phyloP scores from a whole-genome alignment of 2,329 filamentous ascomycete species.

The Phaeomoniella chlamydospora region DNA sequence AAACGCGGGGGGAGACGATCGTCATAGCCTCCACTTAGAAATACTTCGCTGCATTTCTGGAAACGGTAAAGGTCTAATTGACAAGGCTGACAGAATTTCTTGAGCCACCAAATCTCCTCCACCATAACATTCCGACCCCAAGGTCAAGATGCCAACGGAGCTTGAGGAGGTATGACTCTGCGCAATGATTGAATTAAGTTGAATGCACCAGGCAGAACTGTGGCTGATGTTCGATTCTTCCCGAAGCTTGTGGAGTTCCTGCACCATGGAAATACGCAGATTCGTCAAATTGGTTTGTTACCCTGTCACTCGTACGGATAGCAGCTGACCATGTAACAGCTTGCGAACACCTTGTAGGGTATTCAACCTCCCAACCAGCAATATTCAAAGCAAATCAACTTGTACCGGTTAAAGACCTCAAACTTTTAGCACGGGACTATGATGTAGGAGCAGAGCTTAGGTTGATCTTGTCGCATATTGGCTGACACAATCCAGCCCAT shows the following conservation, averaged over 20 bases:
- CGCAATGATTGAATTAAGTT: no score
- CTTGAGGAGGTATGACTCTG: constrained; percentile 51
- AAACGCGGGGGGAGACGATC: background rate
- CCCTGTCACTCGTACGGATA: background rate
- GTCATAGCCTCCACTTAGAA: background rate
- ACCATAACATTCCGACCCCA: background rate
- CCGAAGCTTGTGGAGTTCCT: constrained; percentile 80
- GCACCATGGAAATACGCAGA: constrained; percentile 79
- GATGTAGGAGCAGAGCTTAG: constrained; percentile 37
- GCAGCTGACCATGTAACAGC: constrained; percentile 30
- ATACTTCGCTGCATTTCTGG: background rate
- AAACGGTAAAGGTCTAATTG: background rate
- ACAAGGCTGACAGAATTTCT: background rate
- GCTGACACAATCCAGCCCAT: constrained; percentile 47
- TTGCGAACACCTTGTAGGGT: constrained; percentile 75
- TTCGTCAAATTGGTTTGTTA: constrained; percentile 58
- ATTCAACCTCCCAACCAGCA: constrained; percentile 56
- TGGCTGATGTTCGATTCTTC: constrained; percentile 3
- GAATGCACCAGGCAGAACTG: constrained; percentile 3
- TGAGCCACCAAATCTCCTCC: background rate
- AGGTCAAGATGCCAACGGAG: constrained; percentile 54
- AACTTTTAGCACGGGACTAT: constrained; percentile 74
- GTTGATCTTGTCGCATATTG: background rate
- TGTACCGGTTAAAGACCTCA: constrained; percentile 71
- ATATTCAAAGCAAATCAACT: constrained; percentile 76